Evolutionary conservation across 257 asterid genomes (phyloP).

Genomic region (Gentiana straminea): DNA sequence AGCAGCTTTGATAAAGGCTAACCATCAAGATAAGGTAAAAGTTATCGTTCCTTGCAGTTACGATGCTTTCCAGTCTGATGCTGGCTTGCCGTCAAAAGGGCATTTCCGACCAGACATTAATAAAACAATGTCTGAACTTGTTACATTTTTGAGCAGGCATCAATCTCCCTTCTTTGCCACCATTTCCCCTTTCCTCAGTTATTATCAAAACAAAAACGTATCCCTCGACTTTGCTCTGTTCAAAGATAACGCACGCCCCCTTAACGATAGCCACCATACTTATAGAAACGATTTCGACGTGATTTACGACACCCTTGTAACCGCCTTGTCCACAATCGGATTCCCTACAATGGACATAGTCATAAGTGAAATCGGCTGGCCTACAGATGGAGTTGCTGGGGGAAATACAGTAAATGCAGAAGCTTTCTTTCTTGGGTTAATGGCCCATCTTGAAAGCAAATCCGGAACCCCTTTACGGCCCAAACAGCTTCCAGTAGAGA

Average conservation of each 20-base stretch:
- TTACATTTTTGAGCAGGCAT: conserved; percentile 46
- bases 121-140: conserved; percentile 65
- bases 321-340: conserved; percentile 46
- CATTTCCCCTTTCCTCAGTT: conserved; percentile 53
- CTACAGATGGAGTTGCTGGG: conserved; percentile 70
- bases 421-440: conserved; percentile 48
- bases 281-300: conserved; percentile 60
- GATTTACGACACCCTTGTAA: conserved; percentile 38
- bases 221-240: conserved; percentile 72
- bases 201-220: conserved; percentile 47
- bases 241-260: conserved; percentile 36
- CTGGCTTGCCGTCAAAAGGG: conserved; percentile 47
- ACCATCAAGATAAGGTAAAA: conserved; percentile 50
- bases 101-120: conserved; percentile 57
- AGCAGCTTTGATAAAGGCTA: conserved; percentile 50
- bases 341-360: conserved; percentile 39
- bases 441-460: conserved; percentile 39
- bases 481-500: conserved; percentile 32
- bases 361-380: conserved; percentile 74
- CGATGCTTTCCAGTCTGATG: conserved; percentile 45
- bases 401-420: conserved; percentile 54
- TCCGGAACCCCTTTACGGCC: conserved; percentile 37
- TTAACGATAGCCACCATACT: conserved; percentile 33
- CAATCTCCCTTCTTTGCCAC: conserved; percentile 59
- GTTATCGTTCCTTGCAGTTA: conserved; percentile 67